Percentiles rank a stretch among this genome's conserved stretches.
These are phyloP conservation scores for Stachybotrys echinatus DNA, from an alignment of 2,329 filamentous ascomycete species.

Conservation along the genomic window DNA sequence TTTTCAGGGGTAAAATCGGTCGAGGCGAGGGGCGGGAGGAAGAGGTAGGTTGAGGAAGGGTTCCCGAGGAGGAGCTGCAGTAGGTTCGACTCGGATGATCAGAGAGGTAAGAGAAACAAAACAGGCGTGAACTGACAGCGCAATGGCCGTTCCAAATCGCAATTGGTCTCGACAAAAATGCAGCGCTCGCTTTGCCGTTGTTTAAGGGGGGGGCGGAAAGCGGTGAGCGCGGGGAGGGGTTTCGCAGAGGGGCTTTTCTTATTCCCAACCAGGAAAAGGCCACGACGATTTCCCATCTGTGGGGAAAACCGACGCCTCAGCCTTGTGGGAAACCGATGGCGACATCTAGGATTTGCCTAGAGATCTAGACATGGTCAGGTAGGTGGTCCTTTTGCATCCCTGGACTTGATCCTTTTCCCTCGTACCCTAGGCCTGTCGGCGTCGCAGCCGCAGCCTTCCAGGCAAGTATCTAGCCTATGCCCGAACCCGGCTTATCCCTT, in stretches of 20 bases:
- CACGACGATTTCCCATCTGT: not conserved
- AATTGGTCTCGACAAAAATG: not conserved
- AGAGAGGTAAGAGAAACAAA: not conserved
- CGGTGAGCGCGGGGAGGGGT: not conserved
- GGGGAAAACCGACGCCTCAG: not conserved
- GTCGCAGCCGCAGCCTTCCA: too few species aligned
- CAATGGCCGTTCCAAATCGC: not conserved
- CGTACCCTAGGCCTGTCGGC: too few species aligned
- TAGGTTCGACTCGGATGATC: too few species aligned
- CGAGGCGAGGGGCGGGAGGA: not conserved
- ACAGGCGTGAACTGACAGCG: not conserved
- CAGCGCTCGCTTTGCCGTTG: not conserved
- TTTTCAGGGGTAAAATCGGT: too few species aligned
- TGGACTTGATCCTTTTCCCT: too few species aligned
- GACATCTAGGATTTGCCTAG: too few species aligned
- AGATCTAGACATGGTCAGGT: too few species aligned
- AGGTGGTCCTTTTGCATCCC: too few species aligned
- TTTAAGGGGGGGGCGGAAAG: not conserved
- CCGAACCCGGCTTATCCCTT: too few species aligned
- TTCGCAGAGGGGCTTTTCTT: not conserved
- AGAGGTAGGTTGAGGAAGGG: not conserved
- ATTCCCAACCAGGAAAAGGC: not conserved
- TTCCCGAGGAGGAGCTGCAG: too few species aligned
- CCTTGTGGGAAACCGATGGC: not conserved
- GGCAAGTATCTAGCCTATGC: too few species aligned